Conservation (phyloP, 2,329 filamentous ascomycete genomes). For the Albifimbria verrucaria region DNA sequence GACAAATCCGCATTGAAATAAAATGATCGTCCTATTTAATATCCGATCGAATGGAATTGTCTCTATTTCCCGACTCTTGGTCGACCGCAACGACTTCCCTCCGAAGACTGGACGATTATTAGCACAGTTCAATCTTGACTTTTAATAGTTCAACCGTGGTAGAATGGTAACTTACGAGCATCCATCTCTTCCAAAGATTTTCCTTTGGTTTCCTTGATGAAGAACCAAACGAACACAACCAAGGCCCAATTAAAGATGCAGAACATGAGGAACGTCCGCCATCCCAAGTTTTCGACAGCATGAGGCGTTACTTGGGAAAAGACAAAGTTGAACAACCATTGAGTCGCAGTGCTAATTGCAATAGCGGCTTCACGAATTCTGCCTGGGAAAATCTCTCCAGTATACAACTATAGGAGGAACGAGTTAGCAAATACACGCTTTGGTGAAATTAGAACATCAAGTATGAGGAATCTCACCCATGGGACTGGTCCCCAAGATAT, state of each 20-base stretch:
- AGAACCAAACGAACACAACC: slow-evolving; percentile 38
- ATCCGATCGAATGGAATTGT: no score
- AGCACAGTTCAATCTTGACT: no score
- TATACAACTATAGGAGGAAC: slow-evolving; percentile 42
- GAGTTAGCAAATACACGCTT: no score
- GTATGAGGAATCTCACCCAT: slow-evolving; percentile 32
- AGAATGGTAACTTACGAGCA: no score
- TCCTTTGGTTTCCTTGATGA: slow-evolving; percentile 41
- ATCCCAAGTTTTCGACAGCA: slow-evolving; percentile 41
- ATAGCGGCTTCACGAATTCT: slow-evolving; percentile 47
- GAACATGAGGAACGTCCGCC: slow-evolving; percentile 49
- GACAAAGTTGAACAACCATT: slow-evolving; percentile 51
- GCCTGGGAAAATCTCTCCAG: slow-evolving; percentile 47
- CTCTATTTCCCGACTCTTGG: no score
- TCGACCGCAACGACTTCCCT: no score
- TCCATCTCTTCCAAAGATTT: slow-evolving; percentile 42
- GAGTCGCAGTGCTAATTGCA: slow-evolving; percentile 44
- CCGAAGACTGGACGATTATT: no score
- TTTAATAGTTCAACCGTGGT: no score
- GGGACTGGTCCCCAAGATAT: slow-evolving; percentile 50
- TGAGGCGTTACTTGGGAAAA: slow-evolving; percentile 46
- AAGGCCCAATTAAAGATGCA: slow-evolving; percentile 44
- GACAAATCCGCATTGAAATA: no score
- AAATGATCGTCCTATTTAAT: no score
- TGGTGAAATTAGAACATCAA: neutral